Percentiles rank a stretch among this genome's conserved stretches.
Conservation (phyloP, 2,329 filamentous ascomycete genomes). For the Coniochaeta hoffmannii region DNA sequence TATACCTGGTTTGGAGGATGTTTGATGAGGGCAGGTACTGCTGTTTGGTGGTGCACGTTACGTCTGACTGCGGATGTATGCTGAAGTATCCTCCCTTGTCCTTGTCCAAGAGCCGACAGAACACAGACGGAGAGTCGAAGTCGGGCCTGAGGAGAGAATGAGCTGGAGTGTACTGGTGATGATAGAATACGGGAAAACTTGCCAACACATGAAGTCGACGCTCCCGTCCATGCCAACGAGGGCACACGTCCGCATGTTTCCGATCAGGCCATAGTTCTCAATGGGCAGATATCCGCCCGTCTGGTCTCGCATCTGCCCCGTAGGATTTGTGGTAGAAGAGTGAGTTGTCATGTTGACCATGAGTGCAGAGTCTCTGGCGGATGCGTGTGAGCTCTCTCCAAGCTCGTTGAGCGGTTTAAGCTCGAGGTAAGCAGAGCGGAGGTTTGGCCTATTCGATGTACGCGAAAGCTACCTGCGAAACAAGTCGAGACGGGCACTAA, state of each 20-base stretch:
- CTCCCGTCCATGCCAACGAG: constrained; percentile 68
- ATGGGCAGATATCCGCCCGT: constrained; percentile 50
- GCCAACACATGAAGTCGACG: constrained; percentile 74
- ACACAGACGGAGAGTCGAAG: constrained; percentile 70
- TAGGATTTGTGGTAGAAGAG: constrained; percentile 17
- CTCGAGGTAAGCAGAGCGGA: neutral
- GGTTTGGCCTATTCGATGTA: neutral
- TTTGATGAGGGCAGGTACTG: constrained; percentile 70
- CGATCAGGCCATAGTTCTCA: constrained; percentile 73
- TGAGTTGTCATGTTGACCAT: constrained; percentile 23
- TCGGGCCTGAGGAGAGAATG: constrained; percentile 49
- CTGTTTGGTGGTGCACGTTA: constrained; percentile 63
- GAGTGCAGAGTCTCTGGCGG: neutral
- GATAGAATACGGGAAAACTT: constrained; percentile 15
- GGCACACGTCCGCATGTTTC: constrained; percentile 73
- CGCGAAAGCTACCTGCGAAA: neutral
- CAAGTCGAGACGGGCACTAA: neutral
- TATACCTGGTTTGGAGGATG: constrained; percentile 70
- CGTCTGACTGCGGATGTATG: constrained; percentile 46
- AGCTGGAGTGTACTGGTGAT: neutral
- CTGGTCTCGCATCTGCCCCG: constrained; percentile 21
- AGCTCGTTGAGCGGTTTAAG: neutral
- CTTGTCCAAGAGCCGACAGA: constrained; percentile 67
- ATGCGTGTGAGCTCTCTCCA: neutral
- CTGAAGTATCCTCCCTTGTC: constrained; percentile 68